A percentile compares a stretch with the other conserved stretches of the same genome.
These are phyloP conservation scores for Penicillium occitanis DNA, from an alignment of 2,329 filamentous ascomycete genomes.

Conservation along the genomic window DNA sequence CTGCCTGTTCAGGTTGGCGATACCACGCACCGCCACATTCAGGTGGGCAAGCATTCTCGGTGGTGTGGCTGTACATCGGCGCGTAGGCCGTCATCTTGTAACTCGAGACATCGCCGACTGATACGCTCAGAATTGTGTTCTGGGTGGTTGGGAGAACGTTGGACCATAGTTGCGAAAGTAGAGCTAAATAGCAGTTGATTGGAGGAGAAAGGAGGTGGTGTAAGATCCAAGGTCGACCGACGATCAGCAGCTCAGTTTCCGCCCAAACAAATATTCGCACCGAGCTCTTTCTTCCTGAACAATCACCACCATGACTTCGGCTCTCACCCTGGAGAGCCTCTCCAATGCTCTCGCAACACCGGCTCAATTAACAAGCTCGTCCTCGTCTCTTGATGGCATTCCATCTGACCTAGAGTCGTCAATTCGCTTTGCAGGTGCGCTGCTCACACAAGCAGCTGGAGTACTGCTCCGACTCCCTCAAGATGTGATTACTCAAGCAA, in stretches of 20 bases:
- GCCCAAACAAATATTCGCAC: not conserved
- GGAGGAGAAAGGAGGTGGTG: not conserved
- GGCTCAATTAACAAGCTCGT: slow-evolving; percentile 46
- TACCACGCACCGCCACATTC: slow-evolving; percentile 15
- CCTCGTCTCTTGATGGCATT: slow-evolving; percentile 46
- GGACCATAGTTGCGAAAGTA: not conserved
- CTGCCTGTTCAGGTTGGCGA: slow-evolving; percentile 11
- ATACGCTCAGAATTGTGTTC: no score
- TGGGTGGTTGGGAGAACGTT: not conserved
- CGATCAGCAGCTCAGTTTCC: not conserved
- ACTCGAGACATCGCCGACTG: not conserved
- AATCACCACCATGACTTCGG: slow-evolving; percentile 28
- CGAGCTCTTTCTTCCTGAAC: not conserved
- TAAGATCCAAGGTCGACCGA: not conserved
- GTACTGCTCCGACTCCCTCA: slow-evolving; percentile 81
- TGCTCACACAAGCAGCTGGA: slow-evolving; percentile 50
- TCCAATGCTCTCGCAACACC: slow-evolving; percentile 49
- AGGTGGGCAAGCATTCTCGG: slow-evolving; percentile 12
- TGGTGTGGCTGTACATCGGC: slow-evolving; percentile 15
- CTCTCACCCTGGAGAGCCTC: slow-evolving; percentile 35
- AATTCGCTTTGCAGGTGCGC: slow-evolving; percentile 45
- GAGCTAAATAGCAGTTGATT: not conserved
- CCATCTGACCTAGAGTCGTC: slow-evolving; percentile 44
- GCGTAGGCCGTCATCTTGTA: slow-evolving; percentile 18
- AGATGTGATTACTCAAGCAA: slow-evolving; percentile 80